phyloP scores from a whole-genome alignment of 2,329 filamentous ascomycete genomes.

The Penicillium vulpinum region DNA sequence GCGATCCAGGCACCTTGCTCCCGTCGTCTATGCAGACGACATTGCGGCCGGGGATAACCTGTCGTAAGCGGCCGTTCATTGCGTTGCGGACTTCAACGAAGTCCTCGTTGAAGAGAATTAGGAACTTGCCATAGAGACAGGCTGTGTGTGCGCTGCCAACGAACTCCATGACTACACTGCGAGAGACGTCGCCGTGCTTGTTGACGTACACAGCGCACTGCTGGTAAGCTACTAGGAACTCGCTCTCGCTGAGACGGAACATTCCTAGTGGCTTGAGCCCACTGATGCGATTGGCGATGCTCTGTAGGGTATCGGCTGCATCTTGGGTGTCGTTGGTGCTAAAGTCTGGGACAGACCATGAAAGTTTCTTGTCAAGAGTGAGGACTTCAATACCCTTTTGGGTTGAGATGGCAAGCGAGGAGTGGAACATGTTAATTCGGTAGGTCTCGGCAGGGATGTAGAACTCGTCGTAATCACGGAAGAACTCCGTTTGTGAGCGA shows the following conservation, averaged over 20 bases:
- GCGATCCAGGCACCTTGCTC: constrained; percentile 36
- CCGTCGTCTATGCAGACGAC: constrained; percentile 90
- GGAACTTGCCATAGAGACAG: constrained; percentile 86
- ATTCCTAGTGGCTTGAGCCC: constrained; percentile 88
- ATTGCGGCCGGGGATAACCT: constrained; percentile 90
- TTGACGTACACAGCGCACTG: constrained; percentile 98
- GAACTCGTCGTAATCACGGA: constrained; percentile 98
- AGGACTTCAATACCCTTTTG: constrained; percentile 92
- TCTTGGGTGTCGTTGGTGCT: constrained; percentile 58
- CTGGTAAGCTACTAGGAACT: constrained; percentile 91
- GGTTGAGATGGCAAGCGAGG: constrained; percentile 86
- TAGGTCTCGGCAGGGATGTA: constrained; percentile 96
- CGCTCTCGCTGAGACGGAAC: constrained; percentile 90
- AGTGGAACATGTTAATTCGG: constrained; percentile 94
- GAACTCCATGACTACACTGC: constrained; percentile 96
- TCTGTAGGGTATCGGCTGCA: constrained; percentile 64
- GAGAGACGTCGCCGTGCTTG: constrained; percentile 93
- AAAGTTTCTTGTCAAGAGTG: constrained; percentile 94
- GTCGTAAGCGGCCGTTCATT: constrained; percentile 87
- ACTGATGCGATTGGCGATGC: constrained; percentile 79
- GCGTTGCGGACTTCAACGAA: constrained; percentile 97
- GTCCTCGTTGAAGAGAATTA: constrained; percentile 90
- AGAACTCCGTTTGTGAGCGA: constrained; percentile 82
- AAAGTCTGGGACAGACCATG: constrained; percentile 89
- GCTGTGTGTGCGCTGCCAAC: constrained; percentile 88